Evolutionary conservation across 805 yeast genomes (phyloP).

Genomic region (Pichia rugopelliculosa): DNA sequence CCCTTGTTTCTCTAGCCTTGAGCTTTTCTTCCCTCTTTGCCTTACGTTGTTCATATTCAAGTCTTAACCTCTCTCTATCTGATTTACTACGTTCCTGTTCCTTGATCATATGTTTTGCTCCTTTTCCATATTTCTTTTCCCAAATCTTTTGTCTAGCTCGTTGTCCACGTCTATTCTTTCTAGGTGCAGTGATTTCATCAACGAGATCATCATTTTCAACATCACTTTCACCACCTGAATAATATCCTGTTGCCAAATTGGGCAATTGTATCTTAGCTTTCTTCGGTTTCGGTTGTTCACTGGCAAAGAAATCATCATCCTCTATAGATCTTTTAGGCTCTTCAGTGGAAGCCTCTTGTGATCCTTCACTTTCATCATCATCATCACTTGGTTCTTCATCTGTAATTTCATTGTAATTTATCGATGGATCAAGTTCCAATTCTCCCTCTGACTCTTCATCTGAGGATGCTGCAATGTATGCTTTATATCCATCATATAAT

Average conservation of each 20-base stretch:
- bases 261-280: slow-evolving; percentile 43
- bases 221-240: slow-evolving; percentile 73
- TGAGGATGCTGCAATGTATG: slow-evolving; percentile 35
- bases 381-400: slow-evolving; percentile 47
- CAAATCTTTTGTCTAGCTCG: slow-evolving; percentile 94
- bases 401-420: slow-evolving; percentile 53
- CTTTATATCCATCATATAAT: slow-evolving; percentile 21
- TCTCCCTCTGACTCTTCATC: slow-evolving; percentile 35
- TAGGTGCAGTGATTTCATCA: slow-evolving; percentile 40
- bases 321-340: slow-evolving; percentile 11
- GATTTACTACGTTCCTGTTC: slow-evolving; percentile 48
- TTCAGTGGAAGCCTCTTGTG: slow-evolving; percentile 35
- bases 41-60: slow-evolving; percentile 66
- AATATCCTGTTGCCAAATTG: slow-evolving; percentile 69
- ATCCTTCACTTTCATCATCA: slow-evolving; percentile 13
- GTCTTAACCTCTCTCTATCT: slow-evolving; percentile 52
- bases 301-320: slow-evolving; percentile 37
- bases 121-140: slow-evolving; percentile 81
- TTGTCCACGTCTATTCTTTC: slow-evolving; percentile 93
- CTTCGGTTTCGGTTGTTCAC: slow-evolving; percentile 13
- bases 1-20: slow-evolving; percentile 13
- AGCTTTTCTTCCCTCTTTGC: slow-evolving; percentile 56
- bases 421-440: slow-evolving; percentile 25
- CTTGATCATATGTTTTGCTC: slow-evolving; percentile 76
- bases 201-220: slow-evolving; percentile 44